Evolutionary conservation across 23 red algal genomes (phyloP).

Genomic region (Gracilaria domingensis): DNA sequence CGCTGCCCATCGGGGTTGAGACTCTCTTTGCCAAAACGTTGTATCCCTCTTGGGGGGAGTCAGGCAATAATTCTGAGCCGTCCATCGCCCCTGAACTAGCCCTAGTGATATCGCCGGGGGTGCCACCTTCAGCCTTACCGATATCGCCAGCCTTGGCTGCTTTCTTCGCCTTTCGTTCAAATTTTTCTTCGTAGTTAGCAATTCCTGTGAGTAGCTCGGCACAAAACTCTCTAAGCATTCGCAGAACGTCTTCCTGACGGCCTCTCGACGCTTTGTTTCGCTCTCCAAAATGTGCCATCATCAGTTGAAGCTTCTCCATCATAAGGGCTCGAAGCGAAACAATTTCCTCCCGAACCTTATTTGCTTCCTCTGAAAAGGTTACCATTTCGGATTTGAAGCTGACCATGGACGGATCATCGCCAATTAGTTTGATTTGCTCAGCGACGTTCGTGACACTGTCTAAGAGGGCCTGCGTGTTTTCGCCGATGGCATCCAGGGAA

Average conservation of each 20-base stretch:
- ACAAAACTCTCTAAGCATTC: constrained; percentile 89
- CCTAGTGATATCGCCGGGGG: background rate
- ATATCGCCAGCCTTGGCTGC: too few species aligned
- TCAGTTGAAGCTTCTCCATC: constrained; percentile 82
- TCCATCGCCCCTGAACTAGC: background rate
- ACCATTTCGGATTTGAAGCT: constrained; percentile 93
- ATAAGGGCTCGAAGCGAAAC: constrained; percentile 86
- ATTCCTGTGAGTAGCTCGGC: constrained; percentile 56
- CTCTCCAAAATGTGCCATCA: constrained; percentile 95
- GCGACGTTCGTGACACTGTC: constrained; percentile 83
- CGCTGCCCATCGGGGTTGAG: background rate
- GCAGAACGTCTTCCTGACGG: constrained; percentile 85
- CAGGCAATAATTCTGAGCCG: background rate
- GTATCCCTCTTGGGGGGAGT: constrained; percentile 18
- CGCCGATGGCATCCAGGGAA: constrained; percentile 93
- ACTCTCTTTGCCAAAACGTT: background rate
- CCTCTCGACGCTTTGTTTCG: constrained; percentile 88
- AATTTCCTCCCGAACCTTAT: constrained; percentile 90
- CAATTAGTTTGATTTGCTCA: constrained; percentile 84
- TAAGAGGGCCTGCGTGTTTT: constrained; percentile 75
- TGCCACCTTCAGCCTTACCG: background rate
- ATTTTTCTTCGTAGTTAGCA: constrained; percentile 57
- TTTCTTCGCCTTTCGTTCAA: constrained; percentile 80
- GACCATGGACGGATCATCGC: constrained; percentile 75
- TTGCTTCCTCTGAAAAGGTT: constrained; percentile 79